Evolutionary conservation across 2,329 filamentous ascomycete species (phyloP).

Genomic region (Aspergillus hortae): DNA sequence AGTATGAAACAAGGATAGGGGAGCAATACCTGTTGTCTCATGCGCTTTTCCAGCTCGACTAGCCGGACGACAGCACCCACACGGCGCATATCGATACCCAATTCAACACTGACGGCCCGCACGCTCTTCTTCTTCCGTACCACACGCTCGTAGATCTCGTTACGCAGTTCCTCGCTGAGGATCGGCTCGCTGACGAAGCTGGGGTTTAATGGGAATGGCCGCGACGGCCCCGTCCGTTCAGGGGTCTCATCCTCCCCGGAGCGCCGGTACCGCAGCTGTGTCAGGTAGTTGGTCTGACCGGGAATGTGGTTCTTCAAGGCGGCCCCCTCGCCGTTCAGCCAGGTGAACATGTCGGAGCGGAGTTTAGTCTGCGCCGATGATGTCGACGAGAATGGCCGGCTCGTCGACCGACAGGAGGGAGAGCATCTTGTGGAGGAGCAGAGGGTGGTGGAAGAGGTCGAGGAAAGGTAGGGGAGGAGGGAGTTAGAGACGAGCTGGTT

Average conservation of each 20-base stretch:
- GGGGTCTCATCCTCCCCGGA: too few relatives aligned
- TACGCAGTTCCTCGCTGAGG: conserved; percentile 67
- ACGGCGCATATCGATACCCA: conserved; percentile 75
- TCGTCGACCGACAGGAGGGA: conserved; percentile 18
- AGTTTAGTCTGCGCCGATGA: conserved; percentile 44
- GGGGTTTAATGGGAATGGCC: conserved; percentile 71
- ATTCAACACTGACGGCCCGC: conserved; percentile 71
- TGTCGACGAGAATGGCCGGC: conserved; percentile 33
- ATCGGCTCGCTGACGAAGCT: conserved; percentile 69
- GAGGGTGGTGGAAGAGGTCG: conserved; percentile 20
- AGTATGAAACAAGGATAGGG: conserved; percentile 14
- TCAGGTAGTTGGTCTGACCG: conserved; percentile 31
- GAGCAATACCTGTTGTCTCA: conserved; percentile 66
- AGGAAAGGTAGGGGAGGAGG: conserved; percentile 31
- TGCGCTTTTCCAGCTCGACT: conserved; percentile 80
- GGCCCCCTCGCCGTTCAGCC: conserved; percentile 48
- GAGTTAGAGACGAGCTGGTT: conserved; percentile 32
- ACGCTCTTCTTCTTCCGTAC: conserved; percentile 64
- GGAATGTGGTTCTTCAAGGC: conserved; percentile 29
- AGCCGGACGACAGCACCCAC: conserved; percentile 82
- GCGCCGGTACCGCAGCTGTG: conserved; percentile 6
- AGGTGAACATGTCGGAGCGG: conserved; percentile 55
- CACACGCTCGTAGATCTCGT: conserved; percentile 70
- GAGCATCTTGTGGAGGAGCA: conserved; percentile 16
- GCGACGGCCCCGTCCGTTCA: conserved; percentile 18